Conservation (phyloP, 139 green algal species). For the Dunaliella primolecta region DNA sequence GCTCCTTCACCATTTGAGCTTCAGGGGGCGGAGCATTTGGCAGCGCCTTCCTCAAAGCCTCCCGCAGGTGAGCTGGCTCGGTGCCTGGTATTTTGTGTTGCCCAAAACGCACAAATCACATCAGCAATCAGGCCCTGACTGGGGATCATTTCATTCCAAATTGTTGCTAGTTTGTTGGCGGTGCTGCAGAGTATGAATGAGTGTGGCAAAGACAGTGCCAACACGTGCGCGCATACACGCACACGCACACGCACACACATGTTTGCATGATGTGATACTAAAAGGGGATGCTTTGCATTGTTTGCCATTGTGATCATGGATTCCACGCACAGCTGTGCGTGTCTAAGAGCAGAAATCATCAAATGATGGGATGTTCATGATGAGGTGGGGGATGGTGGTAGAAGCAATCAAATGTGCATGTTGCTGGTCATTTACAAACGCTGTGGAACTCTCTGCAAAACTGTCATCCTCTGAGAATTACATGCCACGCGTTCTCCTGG, state of each 20-base stretch:
- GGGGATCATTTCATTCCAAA: neutral
- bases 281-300: no score
- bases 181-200: neutral
- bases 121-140: no score
- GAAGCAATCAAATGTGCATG: neutral
- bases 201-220: neutral
- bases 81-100: slow-evolving; percentile 3
- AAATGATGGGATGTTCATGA: neutral
- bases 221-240: neutral
- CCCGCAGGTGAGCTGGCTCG: slow-evolving; percentile 38
- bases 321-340: no score
- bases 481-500: neutral
- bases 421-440: neutral
- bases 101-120: neutral
- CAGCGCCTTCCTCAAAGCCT: slow-evolving; percentile 41
- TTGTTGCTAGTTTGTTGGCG: neutral
- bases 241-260: neutral
- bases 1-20: slow-evolving; percentile 53
- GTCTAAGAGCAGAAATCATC: neutral
- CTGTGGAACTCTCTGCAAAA: neutral
- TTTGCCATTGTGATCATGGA: no score
- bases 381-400: slow-evolving; percentile 6
- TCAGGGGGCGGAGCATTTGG: slow-evolving; percentile 44
- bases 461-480: neutral
- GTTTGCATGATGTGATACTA: no score